Evolutionary conservation across 805 yeast species (phyloP), one percentile per base, ranked within the genome.

Genomic region (Schwanniomyces sp.): DNA sequence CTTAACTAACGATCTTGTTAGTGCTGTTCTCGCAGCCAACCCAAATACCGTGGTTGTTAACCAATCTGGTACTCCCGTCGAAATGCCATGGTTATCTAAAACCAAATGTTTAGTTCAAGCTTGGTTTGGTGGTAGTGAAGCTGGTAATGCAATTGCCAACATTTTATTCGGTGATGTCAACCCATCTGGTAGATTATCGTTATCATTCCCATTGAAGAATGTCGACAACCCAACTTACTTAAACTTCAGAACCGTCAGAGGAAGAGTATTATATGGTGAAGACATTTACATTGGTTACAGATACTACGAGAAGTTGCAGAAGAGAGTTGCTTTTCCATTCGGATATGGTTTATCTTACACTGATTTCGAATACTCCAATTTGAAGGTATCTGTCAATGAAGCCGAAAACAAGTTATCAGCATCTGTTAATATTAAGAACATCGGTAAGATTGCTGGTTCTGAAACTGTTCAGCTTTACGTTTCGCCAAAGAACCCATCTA

Each of bases 101-200:
- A 63, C 64, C 9, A 53, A 54, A 27, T 57, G 56, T 24, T 38
- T 66, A 21, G 57, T 66, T 17, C 71, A 66, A 43, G 69, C 70
- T 8, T 66, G 71, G 71, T 66, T 56, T 46, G 69, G 69, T n/a
- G 71, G 71, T 28, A 64, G 61, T 48, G 71, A 66, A 52, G 51
- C 55, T 39, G 70, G 70, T 25, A 59, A 61, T 47, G 67, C 59
- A 28, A 61, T 65, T 44, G 69, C 69, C 11, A 69, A 65, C 48
- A 64, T 66, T 4, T 52, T 66, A 42, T 64, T 63, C 40, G 70
- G 70, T 16, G 69, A 63, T 40, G 53, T 54, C 26, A 66, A 63
- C 49, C 70, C 70, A 16, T 55, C 63, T 44, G 70, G 69, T 30
- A 64, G 61, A 51, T 51, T 62, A 38, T 51, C 64, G 2, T 38